Percentiles rank a stretch among this genome's conserved stretches.
Evolutionary conservation across 2,329 filamentous ascomycete genomes (phyloP).

Genomic region (Hypocreales sp.): DNA sequence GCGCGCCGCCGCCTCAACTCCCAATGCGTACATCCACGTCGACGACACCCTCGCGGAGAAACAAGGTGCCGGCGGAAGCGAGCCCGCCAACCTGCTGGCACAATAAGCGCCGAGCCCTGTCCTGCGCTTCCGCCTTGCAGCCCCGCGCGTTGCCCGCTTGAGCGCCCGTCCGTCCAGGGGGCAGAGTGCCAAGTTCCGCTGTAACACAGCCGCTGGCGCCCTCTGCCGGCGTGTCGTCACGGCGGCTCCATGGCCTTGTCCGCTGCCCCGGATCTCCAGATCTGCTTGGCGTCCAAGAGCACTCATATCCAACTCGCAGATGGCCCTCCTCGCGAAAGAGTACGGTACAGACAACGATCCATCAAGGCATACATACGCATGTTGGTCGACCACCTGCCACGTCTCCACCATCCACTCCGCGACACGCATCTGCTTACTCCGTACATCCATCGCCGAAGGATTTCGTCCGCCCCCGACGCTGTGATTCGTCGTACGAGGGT

Average conservation of each 20-base stretch:
- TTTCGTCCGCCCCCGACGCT: neutral
- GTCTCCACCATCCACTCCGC: neutral
- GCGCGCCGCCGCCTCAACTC: no score
- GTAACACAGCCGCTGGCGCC: neutral
- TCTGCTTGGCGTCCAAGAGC: no score
- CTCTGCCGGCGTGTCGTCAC: neutral
- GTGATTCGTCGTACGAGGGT: neutral
- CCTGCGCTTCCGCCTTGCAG: slow-evolving; percentile 32
- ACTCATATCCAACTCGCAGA: no score
- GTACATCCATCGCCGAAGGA: neutral
- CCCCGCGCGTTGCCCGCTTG: slow-evolving; percentile 17
- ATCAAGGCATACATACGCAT: no score
- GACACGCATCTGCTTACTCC: no score
- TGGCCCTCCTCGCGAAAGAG: no score
- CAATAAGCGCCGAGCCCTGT: slow-evolving; percentile 43
- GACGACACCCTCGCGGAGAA: slow-evolving; percentile 4
- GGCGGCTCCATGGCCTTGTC: neutral
- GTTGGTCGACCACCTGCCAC: neutral
- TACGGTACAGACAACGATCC: neutral
- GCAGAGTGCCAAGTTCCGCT: no score
- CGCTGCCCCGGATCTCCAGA: neutral
- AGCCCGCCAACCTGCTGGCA: slow-evolving; percentile 14
- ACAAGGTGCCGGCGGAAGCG: no score
- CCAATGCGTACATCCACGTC: no score
- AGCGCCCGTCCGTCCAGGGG: slow-evolving; percentile 2